These are phyloP conservation scores for Trichoderma sp. DNA, from an alignment of 2,329 filamentous ascomycete genomes.

Conservation along the genomic window DNA sequence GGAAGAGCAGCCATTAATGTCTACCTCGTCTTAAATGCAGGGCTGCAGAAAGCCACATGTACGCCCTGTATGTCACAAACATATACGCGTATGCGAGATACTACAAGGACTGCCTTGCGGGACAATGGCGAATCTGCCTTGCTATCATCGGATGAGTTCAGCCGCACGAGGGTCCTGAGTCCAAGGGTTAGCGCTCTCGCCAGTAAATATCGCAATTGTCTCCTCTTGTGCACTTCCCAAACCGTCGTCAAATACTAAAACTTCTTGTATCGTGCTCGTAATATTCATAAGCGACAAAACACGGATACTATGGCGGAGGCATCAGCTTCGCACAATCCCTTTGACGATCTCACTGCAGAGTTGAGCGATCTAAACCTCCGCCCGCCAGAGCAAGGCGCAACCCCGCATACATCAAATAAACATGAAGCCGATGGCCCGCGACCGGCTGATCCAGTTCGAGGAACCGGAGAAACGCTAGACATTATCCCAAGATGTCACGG, in stretches of 20 bases:
- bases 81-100: not conserved
- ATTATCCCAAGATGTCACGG: slow-evolving; percentile 30
- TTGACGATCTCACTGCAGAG: not conserved
- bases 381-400: not conserved
- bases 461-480: slow-evolving; percentile 25
- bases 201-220: not conserved
- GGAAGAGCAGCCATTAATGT: not conserved
- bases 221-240: not conserved
- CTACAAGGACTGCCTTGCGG: not conserved
- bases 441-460: not conserved
- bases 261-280: too few species aligned
- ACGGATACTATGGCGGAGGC: not conserved
- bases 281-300: not conserved
- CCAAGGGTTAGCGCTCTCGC: not conserved
- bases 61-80: not conserved
- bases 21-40: not conserved
- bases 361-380: not conserved
- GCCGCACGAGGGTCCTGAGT: not conserved
- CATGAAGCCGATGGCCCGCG: not conserved
- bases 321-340: not conserved
- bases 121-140: not conserved
- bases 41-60: not conserved
- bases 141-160: not conserved
- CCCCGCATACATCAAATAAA: not conserved
- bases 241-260: not conserved